Conservation (phyloP, 2,329 filamentous ascomycete genomes). For the Aspergillus texensis region DNA sequence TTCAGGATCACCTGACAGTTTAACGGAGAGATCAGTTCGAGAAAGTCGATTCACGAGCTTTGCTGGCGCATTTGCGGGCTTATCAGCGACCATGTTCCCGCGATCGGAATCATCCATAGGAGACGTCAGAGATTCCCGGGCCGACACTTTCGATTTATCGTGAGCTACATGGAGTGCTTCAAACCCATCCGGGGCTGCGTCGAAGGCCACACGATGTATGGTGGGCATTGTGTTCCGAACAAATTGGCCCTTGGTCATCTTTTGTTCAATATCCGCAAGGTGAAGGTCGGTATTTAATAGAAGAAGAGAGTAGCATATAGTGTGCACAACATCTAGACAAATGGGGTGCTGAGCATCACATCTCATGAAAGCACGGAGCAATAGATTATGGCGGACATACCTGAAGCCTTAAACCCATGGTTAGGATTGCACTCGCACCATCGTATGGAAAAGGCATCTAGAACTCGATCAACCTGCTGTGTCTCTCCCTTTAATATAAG, state of each 20-base stretch:
- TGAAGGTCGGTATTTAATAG: slow-evolving; percentile 96
- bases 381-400: slow-evolving; percentile 53
- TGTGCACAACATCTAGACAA: slow-evolving; percentile 82
- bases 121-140: slow-evolving; percentile 45
- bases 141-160: slow-evolving; percentile 27
- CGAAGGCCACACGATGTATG: slow-evolving; percentile 73
- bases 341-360: slow-evolving; percentile 32
- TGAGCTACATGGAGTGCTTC: slow-evolving; percentile 49
- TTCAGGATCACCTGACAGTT: slow-evolving; percentile 34
- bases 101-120: slow-evolving; percentile 22
- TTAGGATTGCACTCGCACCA: slow-evolving; percentile 94
- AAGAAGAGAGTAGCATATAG: slow-evolving; percentile 94
- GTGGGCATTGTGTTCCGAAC: slow-evolving; percentile 96
- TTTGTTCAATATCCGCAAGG: slow-evolving; percentile 89
- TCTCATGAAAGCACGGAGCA: background rate
- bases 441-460: slow-evolving; percentile 82
- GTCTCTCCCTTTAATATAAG: slow-evolving; percentile 87
- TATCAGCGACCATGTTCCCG: slow-evolving; percentile 21
- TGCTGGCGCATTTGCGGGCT: slow-evolving; percentile 21
- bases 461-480: slow-evolving; percentile 92
- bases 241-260: slow-evolving; percentile 95
- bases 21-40: slow-evolving; percentile 30
- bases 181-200: slow-evolving; percentile 70
- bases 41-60: slow-evolving; percentile 29
- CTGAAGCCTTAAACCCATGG: slow-evolving; percentile 87